Base-by-base conservation (phyloP, 495 filamentous ascomycete genomes). In the Cercophora scortea region DNA sequence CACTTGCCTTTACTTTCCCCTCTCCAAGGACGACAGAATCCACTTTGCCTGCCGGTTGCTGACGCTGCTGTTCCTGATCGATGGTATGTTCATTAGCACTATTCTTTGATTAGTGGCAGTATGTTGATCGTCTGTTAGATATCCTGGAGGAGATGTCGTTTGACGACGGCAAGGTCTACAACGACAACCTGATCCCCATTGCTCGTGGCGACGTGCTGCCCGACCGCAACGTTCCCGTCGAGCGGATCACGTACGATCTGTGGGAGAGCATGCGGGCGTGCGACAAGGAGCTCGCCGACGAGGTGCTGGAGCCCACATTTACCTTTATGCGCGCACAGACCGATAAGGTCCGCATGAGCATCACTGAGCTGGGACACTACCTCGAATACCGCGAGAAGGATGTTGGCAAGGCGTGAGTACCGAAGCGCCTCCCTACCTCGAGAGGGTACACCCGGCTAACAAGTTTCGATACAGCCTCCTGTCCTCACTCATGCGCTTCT, bases 221-320 rank as follows among this genome's bases (percentile, higher is more conserved):
- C 7, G 32, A 47, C 44, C 44, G 44, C 15, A 39, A n/a, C 1
- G 40, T 49, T 15, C 47, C 47, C 16, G 47, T 19, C 35, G 47
- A 49, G 47, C 41, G n/a, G 6, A 25, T 49, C 17, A 40, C 32
- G 34, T 49, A 40, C 34, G 47, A 49, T 17, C 34, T 49, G n/a
- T 49, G 47, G 47, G 47, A 49, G 34, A 49, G 47, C 38, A 49
- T 49, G 47, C 47, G 47, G 6, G 47, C 47, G 8, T 32, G 12
- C 16, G 47, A 49, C 35, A 17, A 25, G n/a, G 47, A 18, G n/a
- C 35, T 49, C 11, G 47, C 47, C 2, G 35, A 49, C 18, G 47
- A 49, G 35, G 35, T 49, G 8, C 47, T 49, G 7, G 47, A 49
- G 47, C 47, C 47, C 3, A 41, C 35, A 34, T 49, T 49, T 32